Base-by-base conservation (phyloP, 1,284 basidiomycete species). In the Papiliotrema laurentii region DNA sequence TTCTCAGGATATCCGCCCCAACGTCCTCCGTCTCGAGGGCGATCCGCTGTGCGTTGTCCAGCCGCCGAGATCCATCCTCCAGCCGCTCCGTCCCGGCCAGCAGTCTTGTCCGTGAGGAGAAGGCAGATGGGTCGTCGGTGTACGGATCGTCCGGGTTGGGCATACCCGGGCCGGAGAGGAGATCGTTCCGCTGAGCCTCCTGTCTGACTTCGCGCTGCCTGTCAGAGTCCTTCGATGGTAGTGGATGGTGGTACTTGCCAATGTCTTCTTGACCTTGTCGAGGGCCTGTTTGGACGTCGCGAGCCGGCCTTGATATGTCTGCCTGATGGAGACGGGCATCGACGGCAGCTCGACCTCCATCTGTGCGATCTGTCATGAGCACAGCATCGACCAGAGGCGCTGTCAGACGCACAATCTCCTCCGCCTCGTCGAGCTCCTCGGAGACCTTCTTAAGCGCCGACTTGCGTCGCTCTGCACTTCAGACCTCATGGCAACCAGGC, bases 321-420 rank as follows among this genome's bases (percentile, higher is more conserved):
- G 74, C 42, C 85, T 82, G 59, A 92, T 79, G 27, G 86, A 86
- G 63, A 88, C 84, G 0, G 93, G 92, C 70, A 97, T 93, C 11
- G 88, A 87, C 66, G 93, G 91, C n/a, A 96, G 85, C 76, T 99
- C 96, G 54, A 98, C 87, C 74, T 97, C 93, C 94, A 99, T 97
- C 81, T 99, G 96, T 30, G 89, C 90, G 58, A 96, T 81, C 91
- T 94, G 60, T 41, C 14, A 37, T 16, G 19, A 31, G 48, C 50
- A n/a, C n/a, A 54, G 24, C 19, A 26, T 24, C 37, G n/a, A 30
- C 13, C 24, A 47, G 2, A 18, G 21, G 31, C 28, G 43, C 10
- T 9, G 18, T 22, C 22, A 30, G 14, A 64, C 79, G 54, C 63
- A 86, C 91, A 81, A 97, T 92, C 78, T 99, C 96, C 62, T 97